Conservation (phyloP, 495 filamentous ascomycete genomes). For the Cercophora newfieldiana region DNA sequence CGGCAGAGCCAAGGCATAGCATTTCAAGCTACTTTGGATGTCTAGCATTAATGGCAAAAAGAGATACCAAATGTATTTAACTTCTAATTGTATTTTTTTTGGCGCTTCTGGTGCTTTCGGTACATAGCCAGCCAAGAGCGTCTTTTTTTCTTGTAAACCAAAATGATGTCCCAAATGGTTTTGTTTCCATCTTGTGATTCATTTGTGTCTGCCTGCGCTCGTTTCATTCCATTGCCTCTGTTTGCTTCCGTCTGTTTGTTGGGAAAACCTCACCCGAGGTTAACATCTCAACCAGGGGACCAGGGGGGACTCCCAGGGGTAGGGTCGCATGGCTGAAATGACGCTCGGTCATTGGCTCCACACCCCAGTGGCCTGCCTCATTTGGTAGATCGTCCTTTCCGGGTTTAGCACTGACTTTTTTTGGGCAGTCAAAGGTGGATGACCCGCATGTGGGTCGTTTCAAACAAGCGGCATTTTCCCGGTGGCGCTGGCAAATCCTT, state of each 20-base stretch:
- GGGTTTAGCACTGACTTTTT: not conserved
- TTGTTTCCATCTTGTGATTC: too few relatives aligned
- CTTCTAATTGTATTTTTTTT: conserved; percentile 45
- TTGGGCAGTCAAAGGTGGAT: not conserved
- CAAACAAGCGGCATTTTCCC: not conserved
- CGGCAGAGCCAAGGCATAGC: conserved; percentile 2
- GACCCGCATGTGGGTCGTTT: not conserved
- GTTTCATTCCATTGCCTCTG: too few relatives aligned
- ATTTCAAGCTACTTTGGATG: conserved; percentile 16
- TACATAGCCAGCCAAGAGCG: conserved; percentile 5
- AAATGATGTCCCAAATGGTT: not conserved
- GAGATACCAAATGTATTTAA: conserved; percentile 46
- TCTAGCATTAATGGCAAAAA: conserved; percentile 22
- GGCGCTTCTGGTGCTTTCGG: conserved; percentile 21
- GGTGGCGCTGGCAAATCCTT: not conserved
- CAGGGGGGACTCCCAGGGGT: not conserved
- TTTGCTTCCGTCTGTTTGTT: too few relatives aligned
- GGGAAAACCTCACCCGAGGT: not conserved
- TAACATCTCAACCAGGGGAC: not conserved
- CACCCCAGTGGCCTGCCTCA: not conserved
- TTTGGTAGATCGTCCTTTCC: not conserved
- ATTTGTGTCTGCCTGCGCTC: too few relatives aligned
- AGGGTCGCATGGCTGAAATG: not conserved
- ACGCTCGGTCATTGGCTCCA: not conserved
- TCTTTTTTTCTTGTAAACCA: conserved; percentile 8